Base-by-base conservation (phyloP, 2,329 filamentous ascomycete species). In the Rutstroemia sydowiana region DNA sequence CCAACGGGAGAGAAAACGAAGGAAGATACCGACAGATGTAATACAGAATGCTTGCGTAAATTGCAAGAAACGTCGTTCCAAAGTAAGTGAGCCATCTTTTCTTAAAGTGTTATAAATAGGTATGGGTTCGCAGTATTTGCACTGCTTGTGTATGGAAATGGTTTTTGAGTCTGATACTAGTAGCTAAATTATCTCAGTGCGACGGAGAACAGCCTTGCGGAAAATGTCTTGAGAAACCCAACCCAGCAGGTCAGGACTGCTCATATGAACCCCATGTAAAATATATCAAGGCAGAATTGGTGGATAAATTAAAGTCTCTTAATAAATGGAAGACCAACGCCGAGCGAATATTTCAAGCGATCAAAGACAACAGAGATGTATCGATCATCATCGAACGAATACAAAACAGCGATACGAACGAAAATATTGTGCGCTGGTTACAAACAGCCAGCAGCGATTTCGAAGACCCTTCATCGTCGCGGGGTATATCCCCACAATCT, bases 41-140 rank as follows among this genome's bases (percentile, higher is more conserved):
- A 68, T 66, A 45, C 59, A 60, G 14, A 68, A 68, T 60, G 66
- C 66, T n/a, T 68, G 66, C 51, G 52, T 61, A 13, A 65, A 62
- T 28, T 68, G 66, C 53, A 68, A 67, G 51, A 67, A 66, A 45
- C 65, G 66, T 16, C 60, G 66, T 53, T 60, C 66, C 23, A 69
- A 69, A 60, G 67, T 68, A 52, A 51, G 60, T 57, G 3, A n/a
- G 53, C 37, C 21, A 48, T 23, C 28, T 10, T 16, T 11, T 28
- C 16, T 16, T 51, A 6, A 31, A 46, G 11, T 18, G 20, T 14
- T 56, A n/a, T n/a, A n/a, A n/a, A n/a, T n/a, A n/a, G n/a, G n/a
- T n/a, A n/a, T n/a, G n/a, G n/a, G n/a, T n/a, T n/a, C n/a, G n/a
- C n/a, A n/a, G n/a, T n/a, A n/a, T n/a, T n/a, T n/a, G n/a, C n/a